phyloP scores from a whole-genome alignment of 2,329 filamentous ascomycete species.

The Exserohilum turcica region DNA sequence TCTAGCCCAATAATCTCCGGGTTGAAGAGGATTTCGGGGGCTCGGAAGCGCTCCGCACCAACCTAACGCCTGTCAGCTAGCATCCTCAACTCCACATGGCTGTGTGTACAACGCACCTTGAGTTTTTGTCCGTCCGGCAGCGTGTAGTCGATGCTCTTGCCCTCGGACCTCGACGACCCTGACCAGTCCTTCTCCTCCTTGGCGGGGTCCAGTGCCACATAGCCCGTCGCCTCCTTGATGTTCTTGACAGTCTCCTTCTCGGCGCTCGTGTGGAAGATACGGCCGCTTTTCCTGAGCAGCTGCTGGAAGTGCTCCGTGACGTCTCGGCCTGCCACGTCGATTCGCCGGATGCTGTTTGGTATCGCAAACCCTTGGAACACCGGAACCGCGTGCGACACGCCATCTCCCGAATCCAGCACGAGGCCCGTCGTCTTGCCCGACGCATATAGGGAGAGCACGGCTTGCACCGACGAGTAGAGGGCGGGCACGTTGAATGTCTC shows the following conservation, averaged over 20 bases:
- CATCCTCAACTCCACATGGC: conserved; percentile 8
- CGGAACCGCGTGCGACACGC: conserved; percentile 94
- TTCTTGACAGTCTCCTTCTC: conserved; percentile 98
- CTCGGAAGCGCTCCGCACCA: conserved; percentile 91
- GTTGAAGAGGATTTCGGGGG: conserved; percentile 96
- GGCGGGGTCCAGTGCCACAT: conserved; percentile 86
- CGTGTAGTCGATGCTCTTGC: conserved; percentile 83
- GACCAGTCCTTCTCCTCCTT: conserved; percentile 98
- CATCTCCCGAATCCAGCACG: conserved; percentile 92
- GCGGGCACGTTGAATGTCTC: conserved; percentile 99
- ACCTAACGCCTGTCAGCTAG: conserved; percentile 60
- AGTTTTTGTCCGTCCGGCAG: conserved; percentile 93
- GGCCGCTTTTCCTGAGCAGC: conserved; percentile 86
- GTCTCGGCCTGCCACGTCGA: conserved; percentile 94
- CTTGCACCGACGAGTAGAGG: conserved; percentile 95
- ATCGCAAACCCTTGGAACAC: conserved; percentile 99
- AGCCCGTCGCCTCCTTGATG: conserved; percentile 95
- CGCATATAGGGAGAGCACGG: conserved; percentile 92
- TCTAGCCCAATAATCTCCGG: conserved; percentile 96
- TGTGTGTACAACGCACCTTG: conserved; percentile 63
- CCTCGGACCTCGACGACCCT: conserved; percentile 72
- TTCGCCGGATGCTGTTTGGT: conserved; percentile 89
- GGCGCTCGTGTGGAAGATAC: conserved; percentile 95
- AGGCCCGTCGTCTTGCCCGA: conserved; percentile 95
- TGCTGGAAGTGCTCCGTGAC: conserved; percentile 95